Evolutionary conservation across 495 filamentous ascomycete species (phyloP).

Genomic region (Penicillium samsonianum): DNA sequence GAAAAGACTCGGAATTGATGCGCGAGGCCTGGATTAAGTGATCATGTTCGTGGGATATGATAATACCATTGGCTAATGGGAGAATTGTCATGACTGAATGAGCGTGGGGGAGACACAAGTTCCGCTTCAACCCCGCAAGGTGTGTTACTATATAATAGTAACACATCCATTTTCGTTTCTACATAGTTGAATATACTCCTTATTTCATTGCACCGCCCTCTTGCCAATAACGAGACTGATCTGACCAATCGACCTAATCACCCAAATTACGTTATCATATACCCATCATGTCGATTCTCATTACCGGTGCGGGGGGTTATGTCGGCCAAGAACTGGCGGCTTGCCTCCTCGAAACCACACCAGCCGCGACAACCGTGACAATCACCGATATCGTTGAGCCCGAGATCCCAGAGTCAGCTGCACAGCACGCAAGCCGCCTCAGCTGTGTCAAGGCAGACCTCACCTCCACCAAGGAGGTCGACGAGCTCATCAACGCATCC

Average conservation of each 20-base stretch:
- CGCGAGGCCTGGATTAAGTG: conserved; percentile 17
- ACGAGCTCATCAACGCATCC: conserved; percentile 47
- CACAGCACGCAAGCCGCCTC: conserved; percentile 44
- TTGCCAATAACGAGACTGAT: neutral
- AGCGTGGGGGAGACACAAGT: conserved; percentile 21
- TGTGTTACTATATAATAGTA: conserved; percentile 17
- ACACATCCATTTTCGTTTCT: neutral
- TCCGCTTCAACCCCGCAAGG: conserved; percentile 19
- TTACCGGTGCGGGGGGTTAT: conserved; percentile 72
- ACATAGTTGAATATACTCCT: neutral
- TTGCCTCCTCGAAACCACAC: conserved; percentile 57
- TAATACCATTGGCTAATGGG: conserved; percentile 17
- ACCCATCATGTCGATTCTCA: conserved; percentile 61
- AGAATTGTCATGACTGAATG: neutral
- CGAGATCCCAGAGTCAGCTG: conserved; percentile 49
- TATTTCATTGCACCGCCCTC: neutral
- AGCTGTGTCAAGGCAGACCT: conserved; percentile 64
- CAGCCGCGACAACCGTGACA: conserved; percentile 53
- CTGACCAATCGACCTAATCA: neutral
- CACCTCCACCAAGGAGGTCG: conserved; percentile 56
- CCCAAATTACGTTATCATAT: neutral
- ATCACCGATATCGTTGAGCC: conserved; percentile 67
- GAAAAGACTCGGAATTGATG: conserved; percentile 35
- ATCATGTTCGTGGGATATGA: neutral
- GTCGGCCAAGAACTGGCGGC: conserved; percentile 67